phyloP scores from a whole-genome alignment of 1,284 basidiomycete species.

The Pyrrhoderma noxium region DNA sequence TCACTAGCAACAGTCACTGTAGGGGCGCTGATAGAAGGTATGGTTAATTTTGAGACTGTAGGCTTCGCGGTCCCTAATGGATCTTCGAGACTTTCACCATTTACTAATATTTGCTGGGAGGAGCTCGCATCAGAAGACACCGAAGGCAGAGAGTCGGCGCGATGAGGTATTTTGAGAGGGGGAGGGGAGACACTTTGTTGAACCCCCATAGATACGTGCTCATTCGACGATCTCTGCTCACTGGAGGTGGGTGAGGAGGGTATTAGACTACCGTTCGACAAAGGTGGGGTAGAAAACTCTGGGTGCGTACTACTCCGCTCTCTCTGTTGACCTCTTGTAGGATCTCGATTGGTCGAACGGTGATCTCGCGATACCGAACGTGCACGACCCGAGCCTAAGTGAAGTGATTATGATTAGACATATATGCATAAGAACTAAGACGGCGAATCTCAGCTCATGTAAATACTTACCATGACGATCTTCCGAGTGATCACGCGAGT shows the following conservation, averaged over 20 bases:
- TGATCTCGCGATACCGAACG: slow-evolving; percentile 23
- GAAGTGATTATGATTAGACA: neutral
- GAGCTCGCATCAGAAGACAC: slow-evolving; percentile 22
- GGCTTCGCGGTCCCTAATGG: slow-evolving; percentile 14
- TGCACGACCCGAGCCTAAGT: slow-evolving; percentile 4
- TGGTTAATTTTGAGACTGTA: slow-evolving; percentile 2
- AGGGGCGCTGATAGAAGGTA: slow-evolving; percentile 10
- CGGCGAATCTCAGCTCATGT: neutral
- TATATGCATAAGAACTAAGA: slow-evolving; percentile 1
- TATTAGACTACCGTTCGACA: slow-evolving; percentile 12
- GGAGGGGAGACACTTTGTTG: slow-evolving; percentile 26
- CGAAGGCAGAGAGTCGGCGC: slow-evolving; percentile 30
- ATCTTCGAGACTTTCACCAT: slow-evolving; percentile 11
- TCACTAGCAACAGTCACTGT: neutral
- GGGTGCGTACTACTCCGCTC: slow-evolving; percentile 22
- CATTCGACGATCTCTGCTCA: slow-evolving; percentile 15
- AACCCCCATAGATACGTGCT: neutral
- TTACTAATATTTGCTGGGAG: slow-evolving; percentile 21
- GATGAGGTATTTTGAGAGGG: slow-evolving; percentile 38
- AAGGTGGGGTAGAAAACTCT: slow-evolving; percentile 8
- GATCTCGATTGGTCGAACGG: slow-evolving; percentile 33
- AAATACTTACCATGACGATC: slow-evolving; percentile 37
- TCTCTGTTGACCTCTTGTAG: slow-evolving; percentile 21
- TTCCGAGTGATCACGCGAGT: slow-evolving; percentile 41
- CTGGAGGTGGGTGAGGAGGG: slow-evolving; percentile 26